Base-by-base conservation (phyloP, 2,329 filamentous ascomycete species). In the Pezizomycotina sp. region DNA sequence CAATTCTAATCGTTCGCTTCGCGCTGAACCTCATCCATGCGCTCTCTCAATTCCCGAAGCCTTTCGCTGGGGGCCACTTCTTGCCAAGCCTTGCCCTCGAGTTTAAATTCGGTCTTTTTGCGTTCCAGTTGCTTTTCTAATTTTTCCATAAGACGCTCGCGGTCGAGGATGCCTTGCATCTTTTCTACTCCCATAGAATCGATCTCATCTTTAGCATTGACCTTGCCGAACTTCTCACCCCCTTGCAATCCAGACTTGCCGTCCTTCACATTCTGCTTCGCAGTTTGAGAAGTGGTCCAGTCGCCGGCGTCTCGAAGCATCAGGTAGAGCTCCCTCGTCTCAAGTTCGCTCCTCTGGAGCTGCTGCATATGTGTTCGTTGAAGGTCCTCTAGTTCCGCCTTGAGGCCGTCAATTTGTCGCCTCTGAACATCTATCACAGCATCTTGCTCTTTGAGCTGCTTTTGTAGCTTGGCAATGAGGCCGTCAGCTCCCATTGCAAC, bases 241-340 rank as follows among this genome's bases (percentile, higher is more conserved):
- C 27, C 31, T 22, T 43, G 41, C 16, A 43, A 33, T 33, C 40
- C 40, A 27, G 36, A 31, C 6, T 19, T 36, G 16, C 36, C 41
- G 28, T 44, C 19, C 4, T 34, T 36, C 16, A 44, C 36, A 23
- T 44, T 40, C n/a, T 33, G 36, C 16, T 42, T 45, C 45, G 62
- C 62, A 55, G 72, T 74, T 36, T 60, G 60, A 35, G 82, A 79
- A 51, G 81, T 80, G 3, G 86, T 83, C 15, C 83, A 84, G 53
- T 98, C 86, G 58, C 95, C 86, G 23, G 89, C 86, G 58, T 98
- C 89, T 43, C 86, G 74, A 47, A 98, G 75, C 89, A 98, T 98
- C 38, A 98, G 76, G 58, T 95, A 98, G 14, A 98, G 62, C 59
- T 98, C 89, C 61, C 89, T 70, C 2, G 86, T 95, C 60, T 98